Conservation (phyloP, 179 eudicot genomes). For the Beta lomatogona region DNA sequence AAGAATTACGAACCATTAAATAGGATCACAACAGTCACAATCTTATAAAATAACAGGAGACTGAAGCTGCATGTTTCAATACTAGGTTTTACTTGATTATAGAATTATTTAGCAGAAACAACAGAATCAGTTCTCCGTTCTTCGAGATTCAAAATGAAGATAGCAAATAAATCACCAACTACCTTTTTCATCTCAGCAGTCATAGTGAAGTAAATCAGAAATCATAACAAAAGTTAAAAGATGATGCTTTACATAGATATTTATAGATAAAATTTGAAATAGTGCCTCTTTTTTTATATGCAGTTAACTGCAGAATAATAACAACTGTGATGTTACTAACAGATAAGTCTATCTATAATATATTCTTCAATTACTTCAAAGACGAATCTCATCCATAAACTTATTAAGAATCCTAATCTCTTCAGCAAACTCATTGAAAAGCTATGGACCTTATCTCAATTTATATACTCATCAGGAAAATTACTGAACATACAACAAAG, state of each 20-base stretch:
- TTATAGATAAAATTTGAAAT: too few species aligned
- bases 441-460: not conserved
- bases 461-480: not conserved
- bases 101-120: not conserved
- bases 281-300: not conserved
- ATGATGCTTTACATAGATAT: too few species aligned
- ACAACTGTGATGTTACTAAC: not conserved
- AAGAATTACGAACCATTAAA: not conserved
- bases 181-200: too few species aligned
- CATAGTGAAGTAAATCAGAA: too few species aligned
- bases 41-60: not conserved
- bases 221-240: not conserved
- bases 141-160: not conserved
- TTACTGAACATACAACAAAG: not conserved
- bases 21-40: not conserved
- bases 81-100: not conserved
- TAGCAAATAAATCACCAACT: not conserved
- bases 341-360: not conserved
- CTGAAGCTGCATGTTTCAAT: not conserved
- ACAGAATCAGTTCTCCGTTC: not conserved
- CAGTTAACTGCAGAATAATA: not conserved
- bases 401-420: not conserved
- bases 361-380: not conserved
- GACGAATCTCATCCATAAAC: not conserved
- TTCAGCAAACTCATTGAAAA: not conserved